These are phyloP conservation scores for Globisporangium rhizosaccharum DNA, from an alignment of 352 stramenopile genomes.

Conservation along the genomic window DNA sequence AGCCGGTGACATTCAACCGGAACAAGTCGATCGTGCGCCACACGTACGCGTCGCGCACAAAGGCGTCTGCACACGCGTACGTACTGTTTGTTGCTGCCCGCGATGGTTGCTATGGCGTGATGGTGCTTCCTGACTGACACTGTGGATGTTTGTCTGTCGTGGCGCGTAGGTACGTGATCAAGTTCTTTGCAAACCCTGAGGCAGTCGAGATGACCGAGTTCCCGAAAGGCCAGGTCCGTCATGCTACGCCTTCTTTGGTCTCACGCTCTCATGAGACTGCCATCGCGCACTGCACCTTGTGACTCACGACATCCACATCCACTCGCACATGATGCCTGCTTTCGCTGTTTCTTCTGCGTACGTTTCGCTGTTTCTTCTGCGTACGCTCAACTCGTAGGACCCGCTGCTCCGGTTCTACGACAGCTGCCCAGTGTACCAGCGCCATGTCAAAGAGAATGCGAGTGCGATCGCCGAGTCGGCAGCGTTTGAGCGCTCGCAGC, in stretches of 20 bases:
- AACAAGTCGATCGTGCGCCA: constrained; percentile 43
- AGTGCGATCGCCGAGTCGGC: constrained; percentile 33
- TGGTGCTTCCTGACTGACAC: not conserved
- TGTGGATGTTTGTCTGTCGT: not conserved
- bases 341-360: not conserved
- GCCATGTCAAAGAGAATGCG: constrained; percentile 48
- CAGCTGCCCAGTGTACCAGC: constrained; percentile 48
- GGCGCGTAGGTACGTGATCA: constrained; percentile 36
- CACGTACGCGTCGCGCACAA: constrained; percentile 46
- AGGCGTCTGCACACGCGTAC: constrained; percentile 53
- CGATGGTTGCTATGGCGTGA: not conserved
- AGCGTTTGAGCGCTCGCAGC: constrained; percentile 28
- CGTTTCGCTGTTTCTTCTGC: not conserved
- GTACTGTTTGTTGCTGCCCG: not conserved
- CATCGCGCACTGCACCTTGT: not conserved
- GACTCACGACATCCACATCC: not conserved
- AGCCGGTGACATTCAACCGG: constrained; percentile 23
- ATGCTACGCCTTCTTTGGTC: too few relatives aligned
- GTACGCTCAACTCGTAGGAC: constrained; percentile 22
- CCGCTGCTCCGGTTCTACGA: constrained; percentile 65
- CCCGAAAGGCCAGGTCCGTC: constrained; percentile 12
- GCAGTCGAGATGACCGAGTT: constrained; percentile 50
- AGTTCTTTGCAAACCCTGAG: constrained; percentile 54
- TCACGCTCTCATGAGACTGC: too few relatives aligned
- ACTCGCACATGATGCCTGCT: not conserved